These are phyloP conservation scores for Helianthus tuberosus DNA, from an alignment of 129 eudicot genomes.

Conservation along the genomic window DNA sequence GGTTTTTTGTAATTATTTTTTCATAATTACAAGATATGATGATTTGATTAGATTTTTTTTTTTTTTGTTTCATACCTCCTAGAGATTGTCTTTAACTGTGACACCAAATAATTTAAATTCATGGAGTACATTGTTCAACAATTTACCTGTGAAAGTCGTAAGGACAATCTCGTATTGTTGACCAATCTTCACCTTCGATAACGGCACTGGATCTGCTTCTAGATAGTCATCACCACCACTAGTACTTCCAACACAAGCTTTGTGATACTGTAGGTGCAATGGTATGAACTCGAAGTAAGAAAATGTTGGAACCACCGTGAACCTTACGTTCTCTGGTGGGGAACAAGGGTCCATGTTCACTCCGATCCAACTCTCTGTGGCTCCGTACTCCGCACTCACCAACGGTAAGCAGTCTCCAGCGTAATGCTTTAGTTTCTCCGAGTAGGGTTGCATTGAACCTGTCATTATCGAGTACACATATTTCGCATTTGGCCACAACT, in stretches of 20 bases:
- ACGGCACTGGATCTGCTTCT: constrained; percentile 71
- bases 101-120: too few relatives aligned
- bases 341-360: constrained; percentile 66
- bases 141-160: constrained; percentile 77
- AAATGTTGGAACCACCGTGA: constrained; percentile 73
- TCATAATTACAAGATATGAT: too few relatives aligned
- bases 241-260: background rate
- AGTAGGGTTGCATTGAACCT: constrained; percentile 79
- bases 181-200: constrained; percentile 60
- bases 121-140: background rate
- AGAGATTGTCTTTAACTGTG: too few relatives aligned
- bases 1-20: too few relatives aligned
- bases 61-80: too few relatives aligned
- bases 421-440: constrained; percentile 66
- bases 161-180: constrained; percentile 79
- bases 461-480: constrained; percentile 83
- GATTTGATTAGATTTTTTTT: too few relatives aligned
- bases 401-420: constrained; percentile 64
- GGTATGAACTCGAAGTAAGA: constrained; percentile 86
- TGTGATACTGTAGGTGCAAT: constrained; percentile 42
- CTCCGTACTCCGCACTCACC: constrained; percentile 86
- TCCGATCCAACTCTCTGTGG: constrained; percentile 92
- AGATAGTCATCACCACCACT: constrained; percentile 40
- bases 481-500: constrained; percentile 81
- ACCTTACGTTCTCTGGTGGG: constrained; percentile 62